phyloP scores from a whole-genome alignment of 345 rosid species.

The Nasturtium officinale region DNA sequence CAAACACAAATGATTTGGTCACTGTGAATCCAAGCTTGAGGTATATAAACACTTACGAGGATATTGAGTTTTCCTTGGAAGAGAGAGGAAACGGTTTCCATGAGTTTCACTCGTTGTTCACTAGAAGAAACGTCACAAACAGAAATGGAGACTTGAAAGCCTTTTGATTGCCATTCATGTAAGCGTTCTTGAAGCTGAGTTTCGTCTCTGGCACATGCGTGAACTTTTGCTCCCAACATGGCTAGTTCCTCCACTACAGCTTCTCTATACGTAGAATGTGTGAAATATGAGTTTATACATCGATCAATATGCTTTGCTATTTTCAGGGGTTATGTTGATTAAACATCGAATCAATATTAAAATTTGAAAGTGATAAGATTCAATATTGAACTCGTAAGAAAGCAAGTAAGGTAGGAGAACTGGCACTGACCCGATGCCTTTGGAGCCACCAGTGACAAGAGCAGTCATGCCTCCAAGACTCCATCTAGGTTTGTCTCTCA shows the following conservation, averaged over 20 bases:
- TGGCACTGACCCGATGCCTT: conserved; percentile 28
- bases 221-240: conserved; percentile 34
- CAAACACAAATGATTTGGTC: background rate
- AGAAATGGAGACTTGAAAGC: conserved; percentile 29
- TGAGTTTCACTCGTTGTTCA: conserved; percentile 29
- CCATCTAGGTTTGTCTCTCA: conserved; percentile 31
- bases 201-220: conserved; percentile 41
- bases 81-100: conserved; percentile 42
- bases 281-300: background rate
- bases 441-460: conserved; percentile 40
- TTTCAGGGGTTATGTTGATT: background rate
- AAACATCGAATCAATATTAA: too few species aligned
- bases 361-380: too few species aligned
- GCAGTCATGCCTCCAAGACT: conserved; percentile 36
- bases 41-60: conserved; percentile 17
- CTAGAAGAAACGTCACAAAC: conserved; percentile 37
- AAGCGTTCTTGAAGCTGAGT: conserved; percentile 33
- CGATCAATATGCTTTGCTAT: too few species aligned
- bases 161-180: conserved; percentile 37
- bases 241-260: conserved; percentile 44
- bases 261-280: conserved; percentile 4
- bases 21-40: background rate
- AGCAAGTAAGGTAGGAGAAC: background rate
- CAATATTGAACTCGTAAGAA: background rate
- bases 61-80: conserved; percentile 43